phyloP scores from a whole-genome alignment of 2,329 filamentous ascomycete genomes.

The Magnaporthiopsis rhizophila region DNA sequence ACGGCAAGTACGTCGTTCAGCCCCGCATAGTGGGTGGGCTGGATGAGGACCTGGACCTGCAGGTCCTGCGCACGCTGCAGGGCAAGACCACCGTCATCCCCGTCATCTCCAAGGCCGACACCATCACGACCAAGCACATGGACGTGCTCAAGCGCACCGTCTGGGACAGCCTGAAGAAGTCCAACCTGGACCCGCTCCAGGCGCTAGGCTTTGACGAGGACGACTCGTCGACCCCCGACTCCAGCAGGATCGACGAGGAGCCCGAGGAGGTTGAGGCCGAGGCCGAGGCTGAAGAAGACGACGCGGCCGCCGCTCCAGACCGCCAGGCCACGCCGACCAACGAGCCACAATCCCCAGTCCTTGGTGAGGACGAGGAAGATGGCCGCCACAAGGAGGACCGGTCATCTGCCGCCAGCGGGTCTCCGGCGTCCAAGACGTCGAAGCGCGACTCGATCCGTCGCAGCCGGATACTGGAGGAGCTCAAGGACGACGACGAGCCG shows the following conservation, averaged over 20 bases:
- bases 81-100: slow-evolving; percentile 94
- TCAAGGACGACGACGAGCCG: slow-evolving; percentile 42
- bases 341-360: background rate
- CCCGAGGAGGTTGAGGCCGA: slow-evolving; percentile 32
- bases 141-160: slow-evolving; percentile 82
- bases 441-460: slow-evolving; percentile 40
- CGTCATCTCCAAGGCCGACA: slow-evolving; percentile 93
- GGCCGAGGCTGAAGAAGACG: slow-evolving; percentile 18
- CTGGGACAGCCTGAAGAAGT: slow-evolving; percentile 77
- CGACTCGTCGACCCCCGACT: slow-evolving; percentile 44
- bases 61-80: slow-evolving; percentile 79
- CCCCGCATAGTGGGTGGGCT: slow-evolving; percentile 56
- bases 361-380: slow-evolving; percentile 15
- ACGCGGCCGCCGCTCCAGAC: slow-evolving; percentile 17
- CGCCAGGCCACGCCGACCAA: background rate
- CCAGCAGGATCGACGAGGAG: slow-evolving; percentile 44
- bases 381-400: slow-evolving; percentile 16
- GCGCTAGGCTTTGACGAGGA: slow-evolving; percentile 75
- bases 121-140: slow-evolving; percentile 94
- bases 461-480: slow-evolving; percentile 35
- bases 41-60: slow-evolving; percentile 83
- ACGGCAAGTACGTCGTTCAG: slow-evolving; percentile 36
- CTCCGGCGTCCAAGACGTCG: slow-evolving; percentile 28
- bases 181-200: slow-evolving; percentile 81
- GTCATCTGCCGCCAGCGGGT: slow-evolving; percentile 12